These are phyloP conservation scores for Populus hybrid DNA, from an alignment of 441 rosid species.

Conservation along the genomic window DNA sequence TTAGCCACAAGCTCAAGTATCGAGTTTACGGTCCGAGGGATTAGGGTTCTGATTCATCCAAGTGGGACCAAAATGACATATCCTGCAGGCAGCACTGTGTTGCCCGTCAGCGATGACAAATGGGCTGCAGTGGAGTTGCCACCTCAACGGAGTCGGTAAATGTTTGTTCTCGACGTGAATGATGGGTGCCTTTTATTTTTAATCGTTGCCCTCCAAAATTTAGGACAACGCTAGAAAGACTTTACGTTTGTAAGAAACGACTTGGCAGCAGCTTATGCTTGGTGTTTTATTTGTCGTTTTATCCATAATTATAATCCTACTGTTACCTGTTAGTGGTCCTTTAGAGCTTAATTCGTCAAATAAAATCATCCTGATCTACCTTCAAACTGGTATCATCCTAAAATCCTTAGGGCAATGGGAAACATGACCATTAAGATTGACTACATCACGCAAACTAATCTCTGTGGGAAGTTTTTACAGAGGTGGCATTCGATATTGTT, in stretches of 20 bases:
- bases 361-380: too few species aligned
- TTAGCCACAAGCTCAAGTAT: not conserved
- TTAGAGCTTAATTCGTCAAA: too few species aligned
- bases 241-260: not conserved
- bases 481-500: too few species aligned
- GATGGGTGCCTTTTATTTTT: not conserved
- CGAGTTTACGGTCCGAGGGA: slow-evolving; percentile 9
- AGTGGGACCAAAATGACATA: slow-evolving; percentile 19
- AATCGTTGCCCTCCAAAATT: not conserved
- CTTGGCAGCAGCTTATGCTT: not conserved
- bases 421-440: too few species aligned
- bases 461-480: too few species aligned
- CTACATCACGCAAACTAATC: too few species aligned
- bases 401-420: too few species aligned
- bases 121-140: slow-evolving; percentile 46
- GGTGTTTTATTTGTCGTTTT: not conserved
- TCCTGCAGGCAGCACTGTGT: slow-evolving; percentile 25
- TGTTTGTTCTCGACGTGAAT: not conserved
- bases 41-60: slow-evolving; percentile 34
- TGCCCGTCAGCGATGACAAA: slow-evolving; percentile 29
- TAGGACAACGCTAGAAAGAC: not conserved
- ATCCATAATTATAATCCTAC: not conserved
- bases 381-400: too few species aligned
- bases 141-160: slow-evolving; percentile 12
- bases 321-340: too few species aligned